phyloP scores from a whole-genome alignment of 2,329 filamentous ascomycete species.

The Cladophialophora psammophila region DNA sequence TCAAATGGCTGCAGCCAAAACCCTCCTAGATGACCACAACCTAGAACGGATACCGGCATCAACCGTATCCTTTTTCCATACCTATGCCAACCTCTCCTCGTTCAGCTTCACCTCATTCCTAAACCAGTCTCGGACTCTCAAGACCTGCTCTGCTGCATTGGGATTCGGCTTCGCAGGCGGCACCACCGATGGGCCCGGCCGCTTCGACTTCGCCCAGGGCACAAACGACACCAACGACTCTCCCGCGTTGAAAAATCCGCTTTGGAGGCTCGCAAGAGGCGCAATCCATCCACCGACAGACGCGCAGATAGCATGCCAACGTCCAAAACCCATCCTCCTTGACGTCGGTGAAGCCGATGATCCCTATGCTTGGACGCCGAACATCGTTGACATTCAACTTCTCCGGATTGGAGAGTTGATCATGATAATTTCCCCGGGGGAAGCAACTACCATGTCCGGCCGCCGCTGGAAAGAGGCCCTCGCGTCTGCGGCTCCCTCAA shows the following conservation, averaged over 20 bases:
- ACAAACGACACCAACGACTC: conserved; percentile 63
- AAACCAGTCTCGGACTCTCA: conserved; percentile 67
- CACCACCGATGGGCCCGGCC: conserved; percentile 88
- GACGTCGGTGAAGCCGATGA: conserved; percentile 81
- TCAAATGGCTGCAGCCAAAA: conserved; percentile 54
- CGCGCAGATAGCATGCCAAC: conserved; percentile 77
- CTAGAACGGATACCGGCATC: conserved; percentile 61
- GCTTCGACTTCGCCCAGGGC: conserved; percentile 87
- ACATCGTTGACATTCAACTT: conserved; percentile 87
- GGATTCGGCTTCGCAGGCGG: conserved; percentile 94
- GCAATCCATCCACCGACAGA: conserved; percentile 74
- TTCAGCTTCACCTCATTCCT: conserved; percentile 74
- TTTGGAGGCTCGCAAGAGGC: conserved; percentile 80
- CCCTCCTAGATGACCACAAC: conserved; percentile 65
- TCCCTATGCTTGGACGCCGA: conserved; percentile 89
- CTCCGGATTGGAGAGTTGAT: conserved; percentile 84
- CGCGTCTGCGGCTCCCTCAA: conserved; percentile 59
- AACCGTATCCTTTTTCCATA: conserved; percentile 81
- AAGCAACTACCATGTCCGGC: conserved; percentile 92
- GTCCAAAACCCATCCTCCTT: conserved; percentile 81
- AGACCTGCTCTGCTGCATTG: conserved; percentile 84
- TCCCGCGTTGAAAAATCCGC: conserved; percentile 72
- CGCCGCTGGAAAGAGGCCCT: conserved; percentile 83
- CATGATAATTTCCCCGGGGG: conserved; percentile 83
- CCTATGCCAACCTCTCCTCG: conserved; percentile 80